phyloP scores from a whole-genome alignment of 2,329 filamentous ascomycete species.

The Beauveria brongniartii region DNA sequence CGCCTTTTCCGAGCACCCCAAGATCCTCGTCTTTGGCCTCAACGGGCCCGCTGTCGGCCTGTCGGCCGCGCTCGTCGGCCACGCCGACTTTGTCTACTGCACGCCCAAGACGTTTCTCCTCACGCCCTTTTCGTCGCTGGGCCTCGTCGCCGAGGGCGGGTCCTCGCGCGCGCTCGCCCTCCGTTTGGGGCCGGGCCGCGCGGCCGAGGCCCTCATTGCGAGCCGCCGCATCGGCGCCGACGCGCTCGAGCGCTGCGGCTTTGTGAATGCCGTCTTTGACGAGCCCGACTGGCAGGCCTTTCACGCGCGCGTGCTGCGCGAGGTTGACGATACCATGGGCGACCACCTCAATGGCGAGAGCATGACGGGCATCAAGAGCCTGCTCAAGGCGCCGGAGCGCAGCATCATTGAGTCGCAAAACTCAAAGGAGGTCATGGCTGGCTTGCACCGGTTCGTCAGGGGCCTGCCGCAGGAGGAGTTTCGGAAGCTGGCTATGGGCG shows the following conservation, averaged over 20 bases:
- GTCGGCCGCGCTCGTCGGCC: slow-evolving; percentile 71
- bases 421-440: slow-evolving; percentile 76
- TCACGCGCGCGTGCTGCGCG: slow-evolving; percentile 59
- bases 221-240: slow-evolving; percentile 65
- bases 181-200: slow-evolving; percentile 69
- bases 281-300: slow-evolving; percentile 63
- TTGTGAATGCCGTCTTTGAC: slow-evolving; percentile 75
- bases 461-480: slow-evolving; percentile 88
- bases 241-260: slow-evolving; percentile 69
- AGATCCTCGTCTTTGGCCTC: slow-evolving; percentile 83
- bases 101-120: slow-evolving; percentile 75
- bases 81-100: slow-evolving; percentile 89
- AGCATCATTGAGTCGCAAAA: slow-evolving; percentile 70
- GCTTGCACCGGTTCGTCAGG: slow-evolving; percentile 68
- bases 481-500: slow-evolving; percentile 69
- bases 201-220: slow-evolving; percentile 91
- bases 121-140: slow-evolving; percentile 84
- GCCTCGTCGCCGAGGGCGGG: slow-evolving; percentile 83
- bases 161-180: slow-evolving; percentile 71
- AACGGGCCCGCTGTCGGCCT: slow-evolving; percentile 90
- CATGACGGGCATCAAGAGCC: slow-evolving; percentile 72
- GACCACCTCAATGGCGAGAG: slow-evolving; percentile 72
- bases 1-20: slow-evolving; percentile 87
- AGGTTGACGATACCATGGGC: slow-evolving; percentile 76
- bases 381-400: slow-evolving; percentile 67